Conservation (phyloP, 1,284 basidiomycete genomes). For the Mycena citricolor region DNA sequence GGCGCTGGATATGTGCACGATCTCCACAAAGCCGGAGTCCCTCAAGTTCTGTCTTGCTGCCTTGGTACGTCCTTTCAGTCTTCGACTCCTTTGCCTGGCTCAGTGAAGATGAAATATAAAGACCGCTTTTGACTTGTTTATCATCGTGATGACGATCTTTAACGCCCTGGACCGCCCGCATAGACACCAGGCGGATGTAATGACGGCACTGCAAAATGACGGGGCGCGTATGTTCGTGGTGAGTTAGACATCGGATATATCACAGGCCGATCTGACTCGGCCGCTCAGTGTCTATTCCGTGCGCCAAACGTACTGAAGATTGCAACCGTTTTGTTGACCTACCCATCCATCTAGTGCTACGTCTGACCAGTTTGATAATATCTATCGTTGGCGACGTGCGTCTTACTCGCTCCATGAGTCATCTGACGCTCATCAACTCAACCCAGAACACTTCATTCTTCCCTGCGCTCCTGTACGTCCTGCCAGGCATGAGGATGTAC, state of each 20-base stretch:
- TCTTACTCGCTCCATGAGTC: background rate
- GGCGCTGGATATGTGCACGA: background rate
- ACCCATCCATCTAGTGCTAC: conserved; percentile 1
- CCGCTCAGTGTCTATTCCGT: background rate
- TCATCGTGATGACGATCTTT: conserved; percentile 3
- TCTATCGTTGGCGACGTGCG: background rate
- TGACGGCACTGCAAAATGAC: background rate
- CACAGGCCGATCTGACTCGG: background rate
- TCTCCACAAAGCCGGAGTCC: background rate
- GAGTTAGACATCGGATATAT: background rate
- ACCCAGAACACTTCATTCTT: background rate
- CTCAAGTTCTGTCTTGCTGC: background rate
- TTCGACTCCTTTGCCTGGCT: too few species aligned
- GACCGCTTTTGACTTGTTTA: conserved; percentile 3
- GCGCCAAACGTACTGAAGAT: background rate
- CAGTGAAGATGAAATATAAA: too few species aligned
- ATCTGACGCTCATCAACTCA: background rate
- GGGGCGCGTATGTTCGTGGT: conserved; percentile 6
- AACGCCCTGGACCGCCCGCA: conserved; percentile 5
- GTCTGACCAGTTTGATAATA: background rate
- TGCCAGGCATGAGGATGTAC: background rate
- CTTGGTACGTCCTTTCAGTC: too few species aligned
- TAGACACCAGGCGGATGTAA: background rate
- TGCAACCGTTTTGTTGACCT: background rate
- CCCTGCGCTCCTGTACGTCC: too few species aligned